A percentile compares a stretch with the other conserved stretches of the same genome.
Evolutionary conservation across 306 rosid species (phyloP).

Genomic region (Quercus aquifolioides): DNA sequence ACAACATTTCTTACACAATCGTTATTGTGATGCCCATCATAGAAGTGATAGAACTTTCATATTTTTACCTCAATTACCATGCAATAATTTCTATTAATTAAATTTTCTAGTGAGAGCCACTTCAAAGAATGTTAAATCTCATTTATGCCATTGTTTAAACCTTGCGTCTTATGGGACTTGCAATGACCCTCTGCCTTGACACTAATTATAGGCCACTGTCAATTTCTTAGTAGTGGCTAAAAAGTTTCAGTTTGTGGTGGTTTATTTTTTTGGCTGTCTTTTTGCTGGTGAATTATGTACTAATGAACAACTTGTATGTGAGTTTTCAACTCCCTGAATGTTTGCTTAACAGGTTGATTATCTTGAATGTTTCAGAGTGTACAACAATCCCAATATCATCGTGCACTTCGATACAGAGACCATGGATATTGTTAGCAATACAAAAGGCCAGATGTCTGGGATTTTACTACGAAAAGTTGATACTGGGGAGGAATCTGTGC

Average conservation of each 20-base stretch:
- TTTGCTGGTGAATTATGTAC: slow-evolving; percentile 39
- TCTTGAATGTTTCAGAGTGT: no score
- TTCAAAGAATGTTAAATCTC: no score
- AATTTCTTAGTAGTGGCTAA: background rate
- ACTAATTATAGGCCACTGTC: background rate
- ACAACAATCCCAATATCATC: no score
- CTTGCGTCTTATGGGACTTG: background rate
- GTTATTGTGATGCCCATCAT: background rate
- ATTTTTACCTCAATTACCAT: background rate
- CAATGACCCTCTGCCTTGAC: background rate
- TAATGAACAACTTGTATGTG: slow-evolving; percentile 60
- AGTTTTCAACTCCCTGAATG: slow-evolving; percentile 96
- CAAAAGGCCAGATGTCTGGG: slow-evolving; percentile 34
- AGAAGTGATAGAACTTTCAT: background rate
- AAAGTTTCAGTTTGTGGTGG: slow-evolving; percentile 5
- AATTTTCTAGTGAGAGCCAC: no score
- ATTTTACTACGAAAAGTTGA: slow-evolving; percentile 41
- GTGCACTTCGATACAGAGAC: no score
- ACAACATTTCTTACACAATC: background rate
- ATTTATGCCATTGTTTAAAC: background rate
- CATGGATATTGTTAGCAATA: no score
- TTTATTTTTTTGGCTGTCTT: slow-evolving; percentile 15
- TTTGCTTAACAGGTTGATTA: slow-evolving; percentile 98
- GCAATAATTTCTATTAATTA: no score
- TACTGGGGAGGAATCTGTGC: slow-evolving; percentile 34